These are phyloP conservation scores for Sphaerulina vaccinii DNA, from an alignment of 2,329 filamentous ascomycete species.

Conservation along the genomic window DNA sequence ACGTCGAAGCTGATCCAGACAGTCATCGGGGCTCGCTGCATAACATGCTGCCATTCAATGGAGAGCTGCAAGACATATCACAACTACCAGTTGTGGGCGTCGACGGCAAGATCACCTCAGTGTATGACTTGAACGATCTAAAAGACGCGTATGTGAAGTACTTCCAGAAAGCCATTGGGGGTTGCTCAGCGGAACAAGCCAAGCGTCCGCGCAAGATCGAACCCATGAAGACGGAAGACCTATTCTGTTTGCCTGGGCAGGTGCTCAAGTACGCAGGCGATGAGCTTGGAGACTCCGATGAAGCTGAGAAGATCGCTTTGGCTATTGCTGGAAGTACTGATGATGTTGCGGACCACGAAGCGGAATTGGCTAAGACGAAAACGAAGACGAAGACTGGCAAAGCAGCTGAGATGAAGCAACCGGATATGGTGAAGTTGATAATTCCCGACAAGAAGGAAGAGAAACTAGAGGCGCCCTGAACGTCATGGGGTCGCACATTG, in stretches of 20 bases:
- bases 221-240: conserved; percentile 50
- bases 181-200: conserved; percentile 52
- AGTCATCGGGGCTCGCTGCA: conserved; percentile 41
- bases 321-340: conserved; percentile 12
- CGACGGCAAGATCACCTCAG: conserved; percentile 55
- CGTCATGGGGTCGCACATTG: too few relatives aligned
- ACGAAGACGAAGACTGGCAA: not conserved
- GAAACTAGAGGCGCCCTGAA: too few relatives aligned
- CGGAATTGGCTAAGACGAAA: not conserved
- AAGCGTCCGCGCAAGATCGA: conserved; percentile 36
- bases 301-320: conserved; percentile 9
- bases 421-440: conserved; percentile 15
- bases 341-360: not conserved
- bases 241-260: conserved; percentile 60
- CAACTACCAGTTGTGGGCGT: conserved; percentile 62
- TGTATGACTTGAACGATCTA: conserved; percentile 43
- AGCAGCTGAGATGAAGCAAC: not conserved
- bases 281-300: conserved; percentile 12
- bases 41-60: conserved; percentile 48
- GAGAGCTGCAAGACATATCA: conserved; percentile 49
- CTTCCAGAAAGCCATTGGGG: conserved; percentile 67
- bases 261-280: conserved; percentile 30
- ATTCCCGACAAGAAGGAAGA: conserved; percentile 1
- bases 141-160: conserved; percentile 55
- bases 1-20: conserved; percentile 51